Conservation (phyloP, 345 rosid genomes). For the Brassica incana region DNA sequence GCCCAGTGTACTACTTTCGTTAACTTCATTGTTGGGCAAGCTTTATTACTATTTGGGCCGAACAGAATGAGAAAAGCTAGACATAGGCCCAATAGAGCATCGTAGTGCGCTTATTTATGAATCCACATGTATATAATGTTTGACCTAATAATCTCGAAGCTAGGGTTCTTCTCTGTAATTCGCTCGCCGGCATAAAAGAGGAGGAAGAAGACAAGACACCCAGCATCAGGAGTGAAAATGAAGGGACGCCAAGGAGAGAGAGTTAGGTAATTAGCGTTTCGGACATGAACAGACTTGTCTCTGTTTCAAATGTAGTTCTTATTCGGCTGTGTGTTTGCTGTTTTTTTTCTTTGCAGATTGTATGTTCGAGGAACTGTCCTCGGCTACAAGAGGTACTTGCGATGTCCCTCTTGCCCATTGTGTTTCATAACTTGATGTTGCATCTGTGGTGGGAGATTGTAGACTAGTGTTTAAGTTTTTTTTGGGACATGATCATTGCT, state of each 20-base stretch:
- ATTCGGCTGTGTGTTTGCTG: not conserved
- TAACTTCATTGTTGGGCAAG: not conserved
- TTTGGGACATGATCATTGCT: not conserved
- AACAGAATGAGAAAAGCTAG: not conserved
- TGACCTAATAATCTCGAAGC: constrained; percentile 7
- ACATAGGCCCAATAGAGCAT: constrained; percentile 13
- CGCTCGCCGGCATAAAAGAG: constrained; percentile 32
- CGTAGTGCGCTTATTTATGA: not conserved
- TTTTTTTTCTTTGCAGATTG: constrained; percentile 48
- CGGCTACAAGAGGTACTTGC: constrained; percentile 76
- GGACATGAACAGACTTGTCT: not conserved
- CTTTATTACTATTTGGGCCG: not conserved
- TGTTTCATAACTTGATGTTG: not conserved
- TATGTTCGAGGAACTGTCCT: constrained; percentile 83
- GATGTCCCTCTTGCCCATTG: not conserved
- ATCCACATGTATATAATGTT: constrained; percentile 6
- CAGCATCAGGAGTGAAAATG: constrained; percentile 42
- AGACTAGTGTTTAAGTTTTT: not conserved
- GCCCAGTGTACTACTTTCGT: too few species aligned
- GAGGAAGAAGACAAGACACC: constrained; percentile 36
- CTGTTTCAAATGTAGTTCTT: not conserved
- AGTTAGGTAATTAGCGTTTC: constrained; percentile 55
- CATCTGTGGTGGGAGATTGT: not conserved
- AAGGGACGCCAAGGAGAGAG: constrained; percentile 97
- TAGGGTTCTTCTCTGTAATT: constrained; percentile 28